Conservation (phyloP, 2,329 filamentous ascomycete species). For the Penicillium sp. region DNA sequence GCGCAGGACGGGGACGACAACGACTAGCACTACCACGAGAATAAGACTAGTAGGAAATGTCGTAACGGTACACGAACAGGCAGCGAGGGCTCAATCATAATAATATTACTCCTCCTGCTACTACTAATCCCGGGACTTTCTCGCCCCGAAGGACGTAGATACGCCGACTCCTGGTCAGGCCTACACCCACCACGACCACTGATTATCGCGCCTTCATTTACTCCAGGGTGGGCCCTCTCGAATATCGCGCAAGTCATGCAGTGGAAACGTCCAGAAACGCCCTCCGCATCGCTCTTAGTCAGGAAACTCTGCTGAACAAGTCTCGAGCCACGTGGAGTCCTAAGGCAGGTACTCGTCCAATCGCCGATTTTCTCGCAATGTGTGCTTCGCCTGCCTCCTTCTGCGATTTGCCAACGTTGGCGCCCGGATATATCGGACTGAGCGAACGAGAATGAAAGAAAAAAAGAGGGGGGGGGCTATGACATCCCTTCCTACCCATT, state of each 20-base stretch:
- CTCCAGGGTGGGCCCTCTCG: no score
- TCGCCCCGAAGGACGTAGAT: no score
- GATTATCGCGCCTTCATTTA: no score
- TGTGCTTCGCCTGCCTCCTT: not conserved
- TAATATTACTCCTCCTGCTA: no score
- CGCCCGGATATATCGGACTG: slow-evolving; percentile 7
- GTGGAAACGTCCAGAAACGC: slow-evolving; percentile 14
- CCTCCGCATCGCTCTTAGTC: slow-evolving; percentile 6
- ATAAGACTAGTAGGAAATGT: no score
- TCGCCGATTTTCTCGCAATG: slow-evolving; percentile 18
- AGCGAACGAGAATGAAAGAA: not conserved
- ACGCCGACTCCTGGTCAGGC: no score
- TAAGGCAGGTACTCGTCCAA: slow-evolving; percentile 24
- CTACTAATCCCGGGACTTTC: no score
- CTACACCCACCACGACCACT: no score
- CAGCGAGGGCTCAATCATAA: no score
- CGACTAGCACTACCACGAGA: no score
- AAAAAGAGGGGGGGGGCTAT: not conserved
- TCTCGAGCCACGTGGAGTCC: slow-evolving; percentile 24
- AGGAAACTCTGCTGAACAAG: no score
- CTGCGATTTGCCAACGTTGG: not conserved
- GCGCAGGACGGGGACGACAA: not conserved
- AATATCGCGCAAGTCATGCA: slow-evolving; percentile 6
- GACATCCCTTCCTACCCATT: slow-evolving; percentile 6
- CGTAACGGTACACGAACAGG: no score